Evolutionary conservation across 116 monocot genomes (phyloP).

Genomic region (Zostera marina): DNA sequence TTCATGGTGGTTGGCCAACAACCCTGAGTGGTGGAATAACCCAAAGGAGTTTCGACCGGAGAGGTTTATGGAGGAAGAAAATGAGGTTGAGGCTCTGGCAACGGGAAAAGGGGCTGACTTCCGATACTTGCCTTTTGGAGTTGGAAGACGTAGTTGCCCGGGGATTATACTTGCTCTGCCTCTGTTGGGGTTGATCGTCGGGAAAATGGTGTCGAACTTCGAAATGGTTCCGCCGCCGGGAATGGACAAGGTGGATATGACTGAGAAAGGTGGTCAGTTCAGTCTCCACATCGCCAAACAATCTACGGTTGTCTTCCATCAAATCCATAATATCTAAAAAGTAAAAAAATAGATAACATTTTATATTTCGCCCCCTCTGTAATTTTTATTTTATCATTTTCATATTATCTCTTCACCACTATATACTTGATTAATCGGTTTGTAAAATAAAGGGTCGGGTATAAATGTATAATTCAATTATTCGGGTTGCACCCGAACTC

Average conservation of each 20-base stretch:
- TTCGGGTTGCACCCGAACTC: too few species aligned
- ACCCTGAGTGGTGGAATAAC: conserved; percentile 49
- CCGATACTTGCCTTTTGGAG: conserved; percentile 56
- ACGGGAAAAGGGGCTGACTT: conserved; percentile 68
- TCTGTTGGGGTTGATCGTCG: conserved; percentile 37
- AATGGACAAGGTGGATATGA: conserved; percentile 31
- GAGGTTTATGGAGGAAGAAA: conserved; percentile 54
- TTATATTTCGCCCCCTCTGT: too few species aligned
- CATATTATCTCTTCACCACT: too few species aligned
- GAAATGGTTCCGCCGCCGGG: conserved; percentile 57
- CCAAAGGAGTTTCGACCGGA: conserved; percentile 70
- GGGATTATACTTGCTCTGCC: conserved; percentile 70
- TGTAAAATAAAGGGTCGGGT: too few species aligned
- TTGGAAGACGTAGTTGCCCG: conserved; percentile 61
- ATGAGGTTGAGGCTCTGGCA: conserved; percentile 28
- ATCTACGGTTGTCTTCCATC: conserved; percentile 29
- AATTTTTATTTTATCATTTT: too few species aligned
- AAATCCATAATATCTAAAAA: neutral
- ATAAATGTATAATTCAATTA: too few species aligned
- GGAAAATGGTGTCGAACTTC: conserved; percentile 42
- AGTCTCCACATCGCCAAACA: conserved; percentile 57
- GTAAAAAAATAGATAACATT: neutral
- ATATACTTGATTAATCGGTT: too few species aligned
- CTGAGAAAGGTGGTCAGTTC: conserved; percentile 66
- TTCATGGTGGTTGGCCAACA: conserved; percentile 84